phyloP scores from a whole-genome alignment of 495 filamentous ascomycete species.

The Haplographium delicatum region DNA sequence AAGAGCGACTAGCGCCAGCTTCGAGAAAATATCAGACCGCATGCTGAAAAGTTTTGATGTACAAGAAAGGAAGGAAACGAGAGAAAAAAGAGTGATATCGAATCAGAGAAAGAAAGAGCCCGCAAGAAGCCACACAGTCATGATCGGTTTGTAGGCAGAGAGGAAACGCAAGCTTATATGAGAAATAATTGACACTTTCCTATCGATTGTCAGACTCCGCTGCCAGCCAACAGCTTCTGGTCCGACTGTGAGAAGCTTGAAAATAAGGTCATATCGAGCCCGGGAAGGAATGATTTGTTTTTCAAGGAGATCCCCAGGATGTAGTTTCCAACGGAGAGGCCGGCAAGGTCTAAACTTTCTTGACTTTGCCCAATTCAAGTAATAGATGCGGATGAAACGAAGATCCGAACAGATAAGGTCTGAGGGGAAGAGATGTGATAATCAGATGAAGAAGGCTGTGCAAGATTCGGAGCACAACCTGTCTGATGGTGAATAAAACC shows the following conservation, averaged over 20 bases:
- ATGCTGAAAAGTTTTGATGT: slow-evolving; percentile 20
- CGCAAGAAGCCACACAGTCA: slow-evolving; percentile 6
- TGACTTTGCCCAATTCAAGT: background rate
- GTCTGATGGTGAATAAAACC: background rate
- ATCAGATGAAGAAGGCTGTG: slow-evolving; percentile 2
- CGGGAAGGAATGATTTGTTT: background rate
- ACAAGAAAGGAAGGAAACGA: slow-evolving; percentile 4
- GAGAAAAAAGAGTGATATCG: slow-evolving; percentile 16
- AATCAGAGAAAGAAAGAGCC: slow-evolving; percentile 11
- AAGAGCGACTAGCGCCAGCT: slow-evolving; percentile 19
- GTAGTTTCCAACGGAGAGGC: background rate
- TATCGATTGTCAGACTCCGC: background rate
- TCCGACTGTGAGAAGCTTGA: too few species aligned
- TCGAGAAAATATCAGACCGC: slow-evolving; percentile 15
- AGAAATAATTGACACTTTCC: background rate
- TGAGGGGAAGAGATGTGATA: background rate
- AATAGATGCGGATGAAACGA: slow-evolving; percentile 5
- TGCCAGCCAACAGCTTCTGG: too few species aligned
- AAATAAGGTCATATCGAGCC: too few species aligned
- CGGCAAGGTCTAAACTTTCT: background rate
- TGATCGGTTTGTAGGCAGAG: background rate
- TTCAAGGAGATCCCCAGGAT: background rate
- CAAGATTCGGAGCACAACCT: background rate
- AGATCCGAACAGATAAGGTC: slow-evolving; percentile 1
- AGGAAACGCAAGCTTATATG: slow-evolving; percentile 5